Conservation (phyloP, 768 basidiomycete genomes). For the Galerina marginata region DNA sequence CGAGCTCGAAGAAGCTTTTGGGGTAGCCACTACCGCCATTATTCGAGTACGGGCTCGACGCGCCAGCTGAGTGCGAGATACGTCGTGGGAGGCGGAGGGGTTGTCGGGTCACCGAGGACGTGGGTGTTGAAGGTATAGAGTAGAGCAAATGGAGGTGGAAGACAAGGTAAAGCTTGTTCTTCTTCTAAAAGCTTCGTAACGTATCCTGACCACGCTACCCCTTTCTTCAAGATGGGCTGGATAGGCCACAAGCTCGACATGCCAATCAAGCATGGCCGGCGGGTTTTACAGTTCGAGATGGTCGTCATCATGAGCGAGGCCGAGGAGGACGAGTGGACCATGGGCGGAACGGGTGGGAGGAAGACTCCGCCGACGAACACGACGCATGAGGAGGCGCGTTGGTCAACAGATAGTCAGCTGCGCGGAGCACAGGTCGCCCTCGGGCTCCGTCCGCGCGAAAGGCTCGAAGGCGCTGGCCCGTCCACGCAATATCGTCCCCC, state of each 20-base stretch:
- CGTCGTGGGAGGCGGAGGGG: conserved; percentile 3
- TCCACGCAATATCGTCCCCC: conserved; percentile 26
- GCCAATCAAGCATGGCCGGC: conserved; percentile 81
- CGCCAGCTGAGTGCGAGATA: conserved; percentile 26
- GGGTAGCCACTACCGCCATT: too few species aligned
- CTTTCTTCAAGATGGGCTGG: conserved; percentile 72
- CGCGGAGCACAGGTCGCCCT: conserved; percentile 27
- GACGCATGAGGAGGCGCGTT: not conserved
- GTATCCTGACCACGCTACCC: too few species aligned
- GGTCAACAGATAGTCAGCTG: not conserved
- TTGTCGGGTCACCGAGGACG: conserved; percentile 13
- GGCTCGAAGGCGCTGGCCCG: not conserved
- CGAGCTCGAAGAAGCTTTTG: too few species aligned
- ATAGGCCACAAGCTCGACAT: conserved; percentile 70
- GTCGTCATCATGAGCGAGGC: conserved; percentile 79
- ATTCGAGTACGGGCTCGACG: conserved; percentile 43
- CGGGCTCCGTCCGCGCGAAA: conserved; percentile 30
- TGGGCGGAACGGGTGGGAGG: conserved; percentile 76
- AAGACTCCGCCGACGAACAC: conserved; percentile 41
- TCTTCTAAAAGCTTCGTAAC: too few species aligned
- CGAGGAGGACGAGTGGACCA: conserved; percentile 81
- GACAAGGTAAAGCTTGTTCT: conserved; percentile 41
- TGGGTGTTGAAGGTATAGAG: not conserved
- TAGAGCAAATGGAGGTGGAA: conserved; percentile 39
- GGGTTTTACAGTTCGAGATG: conserved; percentile 76